Base-by-base conservation (phyloP, 2,329 filamentous ascomycete species). In the Emmonsiellopsis sp. region DNA sequence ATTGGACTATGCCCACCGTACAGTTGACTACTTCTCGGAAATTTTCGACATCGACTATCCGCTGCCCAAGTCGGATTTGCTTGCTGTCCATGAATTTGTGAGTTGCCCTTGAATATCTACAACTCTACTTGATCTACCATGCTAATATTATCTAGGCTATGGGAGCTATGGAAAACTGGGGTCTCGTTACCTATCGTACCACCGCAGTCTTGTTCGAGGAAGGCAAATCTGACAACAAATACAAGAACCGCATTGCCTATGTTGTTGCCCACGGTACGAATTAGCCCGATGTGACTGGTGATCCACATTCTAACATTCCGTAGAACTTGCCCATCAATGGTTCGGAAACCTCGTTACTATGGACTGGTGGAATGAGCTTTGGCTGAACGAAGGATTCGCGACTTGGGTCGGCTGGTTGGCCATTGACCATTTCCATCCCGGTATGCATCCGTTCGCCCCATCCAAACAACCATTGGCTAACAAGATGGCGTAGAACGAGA, bases 351-450 rank as follows among this genome's bases (percentile, higher is more conserved):
- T 95, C 9, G 90, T 95, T 43, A 95, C 91, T 5, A 95, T 95
- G 90, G 89, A 95, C 69, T 95, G 90, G 89, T 93, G 88, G 89
- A 89, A 86, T 66, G 87, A 94, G 73, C 80, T 93, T 41, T 95
- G 90, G 90, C 79, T 95, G 51, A 95, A 95, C 65, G 92, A 97
- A 72, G 91, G 91, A 10, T 98, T 98, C 67, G 93, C 93, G 42
- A 98, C 93, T 2, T 97, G 92, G 92, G 92, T 96, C 43, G 93
- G 92, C 51, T 98, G 92, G 92, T 80, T 91, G 57, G 91, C 90
- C 8, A 83, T 91, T 55, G 89, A 97, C 67, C 81, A 94, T 67
- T 82, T 97, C 53, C 89, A 97, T 71, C 93, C 93, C 2, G 78
- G 79, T 80, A 70, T 58, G 70, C 59, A 20, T 47, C 41, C 34